phyloP scores from a whole-genome alignment of 352 stramenopile genomes.

The Phytophthora fragariaefolia region DNA sequence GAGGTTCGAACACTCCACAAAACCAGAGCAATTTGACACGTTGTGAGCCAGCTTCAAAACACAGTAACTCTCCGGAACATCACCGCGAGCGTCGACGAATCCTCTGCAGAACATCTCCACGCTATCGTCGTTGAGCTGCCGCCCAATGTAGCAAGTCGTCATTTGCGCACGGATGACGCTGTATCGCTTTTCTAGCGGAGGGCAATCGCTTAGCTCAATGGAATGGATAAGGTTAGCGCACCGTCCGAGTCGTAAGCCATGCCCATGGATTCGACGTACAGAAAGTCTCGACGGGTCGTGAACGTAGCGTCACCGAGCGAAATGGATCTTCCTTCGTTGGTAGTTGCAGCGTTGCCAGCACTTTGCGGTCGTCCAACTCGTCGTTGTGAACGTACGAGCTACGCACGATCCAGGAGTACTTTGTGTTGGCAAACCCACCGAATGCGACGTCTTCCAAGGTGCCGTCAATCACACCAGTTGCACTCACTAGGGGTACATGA shows the following conservation, averaged over 20 bases:
- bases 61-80: constrained; percentile 44
- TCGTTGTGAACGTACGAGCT: constrained; percentile 47
- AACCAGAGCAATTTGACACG: constrained; percentile 30
- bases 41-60: constrained; percentile 45
- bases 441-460: constrained; percentile 44
- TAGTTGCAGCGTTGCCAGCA: constrained; percentile 42
- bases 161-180: constrained; percentile 47
- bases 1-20: constrained; percentile 53
- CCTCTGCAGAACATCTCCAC: constrained; percentile 59
- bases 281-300: constrained; percentile 39
- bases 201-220: constrained; percentile 40
- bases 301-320: constrained; percentile 46
- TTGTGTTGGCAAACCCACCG: constrained; percentile 38
- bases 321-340: constrained; percentile 47
- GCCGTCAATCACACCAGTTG: constrained; percentile 40
- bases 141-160: constrained; percentile 56
- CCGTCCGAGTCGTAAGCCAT: constrained; percentile 43
- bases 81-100: constrained; percentile 48
- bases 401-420: constrained; percentile 28
- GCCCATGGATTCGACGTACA: constrained; percentile 50
- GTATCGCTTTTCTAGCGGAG: constrained; percentile 20
- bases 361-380: constrained; percentile 40
- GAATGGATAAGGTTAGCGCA: constrained; percentile 50
- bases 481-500: constrained; percentile 37
- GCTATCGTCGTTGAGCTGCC: constrained; percentile 32